Evolutionary conservation across 2,329 filamentous ascomycete genomes (phyloP).

Genomic region (Ophiosphaerella korrae): DNA sequence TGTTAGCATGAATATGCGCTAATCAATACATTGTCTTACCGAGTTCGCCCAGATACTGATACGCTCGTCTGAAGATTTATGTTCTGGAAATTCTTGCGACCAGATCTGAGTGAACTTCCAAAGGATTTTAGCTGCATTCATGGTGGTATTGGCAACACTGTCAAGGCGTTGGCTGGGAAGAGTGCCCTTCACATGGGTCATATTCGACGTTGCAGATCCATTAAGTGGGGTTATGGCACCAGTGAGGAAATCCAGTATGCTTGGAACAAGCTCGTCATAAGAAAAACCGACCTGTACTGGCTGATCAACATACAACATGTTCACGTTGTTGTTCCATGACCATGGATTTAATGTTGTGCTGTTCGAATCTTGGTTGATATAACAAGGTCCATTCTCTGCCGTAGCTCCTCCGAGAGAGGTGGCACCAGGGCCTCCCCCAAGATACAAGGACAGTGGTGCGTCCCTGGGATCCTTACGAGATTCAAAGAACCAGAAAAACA

Average conservation of each 20-base stretch:
- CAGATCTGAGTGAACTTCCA: conserved; percentile 27
- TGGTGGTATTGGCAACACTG: conserved; percentile 19
- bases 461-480: conserved; percentile 20
- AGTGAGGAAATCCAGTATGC: conserved; percentile 15
- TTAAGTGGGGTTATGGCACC: conserved; percentile 10
- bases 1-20: conserved; percentile 1
- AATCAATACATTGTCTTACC: neutral
- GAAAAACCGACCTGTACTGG: conserved; percentile 65
- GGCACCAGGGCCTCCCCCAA: conserved; percentile 19
- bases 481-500: conserved; percentile 31
- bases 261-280: conserved; percentile 54
- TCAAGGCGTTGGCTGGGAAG: conserved; percentile 13
- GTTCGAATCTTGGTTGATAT: conserved; percentile 24
- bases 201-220: conserved; percentile 7
- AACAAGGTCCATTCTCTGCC: conserved; percentile 20
- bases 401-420: conserved; percentile 28
- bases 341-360: conserved; percentile 22
- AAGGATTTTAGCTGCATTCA: conserved; percentile 19
- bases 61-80: conserved; percentile 22
- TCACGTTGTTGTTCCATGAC: conserved; percentile 40
- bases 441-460: conserved; percentile 16
- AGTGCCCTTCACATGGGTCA: conserved; percentile 10
- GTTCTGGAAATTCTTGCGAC: conserved; percentile 25
- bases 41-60: conserved; percentile 37
- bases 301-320: conserved; percentile 69